phyloP scores from a whole-genome alignment of 495 filamentous ascomycete species.

The Clavariopsis aquatica region DNA sequence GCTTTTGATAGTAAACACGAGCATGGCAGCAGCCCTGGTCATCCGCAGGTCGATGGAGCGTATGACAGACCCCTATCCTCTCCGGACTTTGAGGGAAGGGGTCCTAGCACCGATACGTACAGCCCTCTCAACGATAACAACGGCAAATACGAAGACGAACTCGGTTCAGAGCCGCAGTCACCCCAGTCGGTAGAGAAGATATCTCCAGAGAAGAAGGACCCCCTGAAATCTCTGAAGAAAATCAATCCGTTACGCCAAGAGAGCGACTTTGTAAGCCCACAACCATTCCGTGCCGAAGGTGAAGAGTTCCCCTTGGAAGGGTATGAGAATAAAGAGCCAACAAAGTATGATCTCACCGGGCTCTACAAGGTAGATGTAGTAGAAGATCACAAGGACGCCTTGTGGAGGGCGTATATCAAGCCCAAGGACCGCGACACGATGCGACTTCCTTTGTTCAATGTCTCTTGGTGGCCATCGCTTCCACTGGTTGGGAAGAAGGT shows the following conservation, averaged over 20 bases:
- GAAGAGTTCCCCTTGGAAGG: constrained; percentile 48
- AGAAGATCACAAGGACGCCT: constrained; percentile 65
- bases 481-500: constrained; percentile 86
- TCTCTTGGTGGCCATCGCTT: constrained; percentile 78
- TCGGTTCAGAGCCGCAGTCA: constrained; percentile 22
- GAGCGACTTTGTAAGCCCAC: constrained; percentile 48
- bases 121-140: constrained; percentile 20
- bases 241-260: constrained; percentile 34
- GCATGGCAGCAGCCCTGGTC: constrained; percentile 28
- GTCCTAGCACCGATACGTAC: constrained; percentile 28
- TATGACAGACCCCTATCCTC: constrained; percentile 21
- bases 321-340: constrained; percentile 33
- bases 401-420: constrained; percentile 81
- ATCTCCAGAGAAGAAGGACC: neutral
- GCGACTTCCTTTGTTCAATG: constrained; percentile 73
- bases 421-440: constrained; percentile 83
- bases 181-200: constrained; percentile 13
- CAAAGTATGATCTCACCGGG: constrained; percentile 63
- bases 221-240: constrained; percentile 18
- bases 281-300: constrained; percentile 48
- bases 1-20: constrained; percentile 51
- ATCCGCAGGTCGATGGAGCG: constrained; percentile 17
- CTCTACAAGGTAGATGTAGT: constrained; percentile 67
- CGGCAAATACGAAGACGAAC: constrained; percentile 16
- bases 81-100: constrained; percentile 24